Evolutionary conservation across 73 alveolate species (phyloP).

Genomic region (Tetrahymena borealis): DNA sequence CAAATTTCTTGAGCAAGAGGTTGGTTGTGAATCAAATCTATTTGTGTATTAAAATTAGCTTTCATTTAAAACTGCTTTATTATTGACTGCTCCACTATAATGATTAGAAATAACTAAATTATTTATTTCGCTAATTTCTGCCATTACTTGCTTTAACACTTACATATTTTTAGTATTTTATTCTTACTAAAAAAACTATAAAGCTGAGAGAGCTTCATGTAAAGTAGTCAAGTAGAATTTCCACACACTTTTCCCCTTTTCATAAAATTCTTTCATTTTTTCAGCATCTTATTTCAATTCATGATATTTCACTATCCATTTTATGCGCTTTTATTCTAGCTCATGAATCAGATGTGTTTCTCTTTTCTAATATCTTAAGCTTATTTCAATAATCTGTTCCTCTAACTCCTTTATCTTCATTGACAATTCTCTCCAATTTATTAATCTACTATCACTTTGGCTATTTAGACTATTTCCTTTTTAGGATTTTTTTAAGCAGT

Average conservation of each 20-base stretch:
- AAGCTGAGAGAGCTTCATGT: background rate
- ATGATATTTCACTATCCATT: background rate
- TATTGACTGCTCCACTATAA: background rate
- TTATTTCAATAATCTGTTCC: background rate
- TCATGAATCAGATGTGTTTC: background rate
- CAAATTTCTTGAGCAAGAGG: background rate
- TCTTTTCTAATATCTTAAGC: background rate
- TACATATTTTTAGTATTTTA: background rate
- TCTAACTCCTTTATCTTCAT: background rate
- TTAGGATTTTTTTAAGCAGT: background rate
- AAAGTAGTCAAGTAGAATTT: slow-evolving; percentile 1
- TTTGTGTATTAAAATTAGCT: background rate
- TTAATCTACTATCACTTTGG: background rate
- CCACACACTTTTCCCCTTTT: background rate
- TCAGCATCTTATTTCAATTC: background rate
- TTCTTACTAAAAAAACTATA: background rate
- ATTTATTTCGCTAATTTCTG: background rate
- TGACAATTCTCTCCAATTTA: background rate
- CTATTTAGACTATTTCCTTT: background rate
- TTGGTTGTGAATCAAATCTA: background rate
- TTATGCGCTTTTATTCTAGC: background rate
- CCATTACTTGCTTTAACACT: background rate
- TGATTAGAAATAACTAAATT: background rate
- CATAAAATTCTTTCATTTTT: background rate
- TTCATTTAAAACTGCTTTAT: background rate